These are phyloP conservation scores for Ustilago trichophora DNA, from an alignment of 1,284 basidiomycete species.

Conservation along the genomic window DNA sequence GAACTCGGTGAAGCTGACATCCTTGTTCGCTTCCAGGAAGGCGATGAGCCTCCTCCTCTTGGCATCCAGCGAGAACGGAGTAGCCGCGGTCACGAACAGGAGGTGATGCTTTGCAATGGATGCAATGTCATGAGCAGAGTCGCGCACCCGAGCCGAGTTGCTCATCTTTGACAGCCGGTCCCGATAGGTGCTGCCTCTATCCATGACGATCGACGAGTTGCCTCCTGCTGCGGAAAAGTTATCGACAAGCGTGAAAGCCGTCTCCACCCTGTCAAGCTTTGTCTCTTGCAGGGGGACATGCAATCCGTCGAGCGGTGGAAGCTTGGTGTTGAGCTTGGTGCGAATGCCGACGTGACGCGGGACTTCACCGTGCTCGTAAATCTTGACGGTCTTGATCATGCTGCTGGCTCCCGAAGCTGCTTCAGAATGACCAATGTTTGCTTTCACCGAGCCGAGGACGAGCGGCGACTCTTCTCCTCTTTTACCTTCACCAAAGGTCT, in stretches of 20 bases:
- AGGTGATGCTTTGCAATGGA: slow-evolving; percentile 7
- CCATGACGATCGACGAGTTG: slow-evolving; percentile 46
- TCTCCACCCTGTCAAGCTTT: slow-evolving; percentile 12
- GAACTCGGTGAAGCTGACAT: slow-evolving; percentile 26
- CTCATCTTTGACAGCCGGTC: slow-evolving; percentile 9
- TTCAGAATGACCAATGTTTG: slow-evolving; percentile 51
- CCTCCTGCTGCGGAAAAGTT: slow-evolving; percentile 52
- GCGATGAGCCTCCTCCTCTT: slow-evolving; percentile 28
- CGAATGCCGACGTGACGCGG: slow-evolving; percentile 47
- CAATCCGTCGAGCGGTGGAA: slow-evolving; percentile 39
- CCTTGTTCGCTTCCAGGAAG: slow-evolving; percentile 19
- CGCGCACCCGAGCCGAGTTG: neutral
- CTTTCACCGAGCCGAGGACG: slow-evolving; percentile 44
- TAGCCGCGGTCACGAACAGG: slow-evolving; percentile 37
- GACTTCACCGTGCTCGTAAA: slow-evolving; percentile 32
- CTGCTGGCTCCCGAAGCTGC: slow-evolving; percentile 41
- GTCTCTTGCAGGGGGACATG: slow-evolving; percentile 24
- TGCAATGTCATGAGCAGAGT: neutral
- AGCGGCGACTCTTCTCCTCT: slow-evolving; percentile 17
- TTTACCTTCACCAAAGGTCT: slow-evolving; percentile 44
- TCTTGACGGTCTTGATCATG: slow-evolving; percentile 46
- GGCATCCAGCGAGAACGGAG: slow-evolving; percentile 35
- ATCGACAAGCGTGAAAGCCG: slow-evolving; percentile 35
- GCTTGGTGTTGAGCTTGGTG: slow-evolving; percentile 45
- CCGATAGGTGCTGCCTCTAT: slow-evolving; percentile 21